Conservation (phyloP, 495 filamentous ascomycete species). For the Penicillium ochrochloron region DNA sequence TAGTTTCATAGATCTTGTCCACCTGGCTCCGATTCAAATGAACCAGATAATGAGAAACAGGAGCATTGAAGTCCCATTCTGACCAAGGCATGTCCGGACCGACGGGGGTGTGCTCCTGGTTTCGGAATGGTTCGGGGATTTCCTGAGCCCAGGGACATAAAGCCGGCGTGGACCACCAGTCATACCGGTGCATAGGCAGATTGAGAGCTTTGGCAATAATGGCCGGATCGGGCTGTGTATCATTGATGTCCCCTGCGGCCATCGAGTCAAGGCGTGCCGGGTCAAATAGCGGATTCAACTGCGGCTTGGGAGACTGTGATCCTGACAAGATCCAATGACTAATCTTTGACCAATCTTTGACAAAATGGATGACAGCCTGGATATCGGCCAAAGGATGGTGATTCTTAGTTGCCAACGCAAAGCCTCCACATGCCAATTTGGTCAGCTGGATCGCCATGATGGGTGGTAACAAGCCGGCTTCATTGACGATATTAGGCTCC, state of each 20-base stretch:
- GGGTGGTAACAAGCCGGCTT: conserved; percentile 25
- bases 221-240: conserved; percentile 19
- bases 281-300: conserved; percentile 30
- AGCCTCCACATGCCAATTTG: conserved; percentile 45
- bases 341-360: conserved; percentile 47
- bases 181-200: conserved; percentile 38
- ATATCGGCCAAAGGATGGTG: conserved; percentile 56
- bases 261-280: conserved; percentile 32
- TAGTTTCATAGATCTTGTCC: conserved; percentile 19
- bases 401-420: conserved; percentile 45
- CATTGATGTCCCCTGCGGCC: conserved; percentile 39
- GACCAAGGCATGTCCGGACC: conserved; percentile 33
- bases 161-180: conserved; percentile 37
- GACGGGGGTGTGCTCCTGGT: conserved; percentile 16
- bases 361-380: conserved; percentile 48
- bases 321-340: conserved; percentile 24
- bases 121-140: conserved; percentile 25
- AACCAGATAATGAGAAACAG: conserved; percentile 28
- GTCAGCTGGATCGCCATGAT: conserved; percentile 46
- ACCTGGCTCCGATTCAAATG: conserved; percentile 32
- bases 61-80: conserved; percentile 30
- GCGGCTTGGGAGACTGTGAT: conserved; percentile 4
- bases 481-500: not conserved
- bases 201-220: conserved; percentile 20
- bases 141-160: conserved; percentile 15